Conservation (phyloP, 116 monocot species). For the Posidonia oceanica region DNA sequence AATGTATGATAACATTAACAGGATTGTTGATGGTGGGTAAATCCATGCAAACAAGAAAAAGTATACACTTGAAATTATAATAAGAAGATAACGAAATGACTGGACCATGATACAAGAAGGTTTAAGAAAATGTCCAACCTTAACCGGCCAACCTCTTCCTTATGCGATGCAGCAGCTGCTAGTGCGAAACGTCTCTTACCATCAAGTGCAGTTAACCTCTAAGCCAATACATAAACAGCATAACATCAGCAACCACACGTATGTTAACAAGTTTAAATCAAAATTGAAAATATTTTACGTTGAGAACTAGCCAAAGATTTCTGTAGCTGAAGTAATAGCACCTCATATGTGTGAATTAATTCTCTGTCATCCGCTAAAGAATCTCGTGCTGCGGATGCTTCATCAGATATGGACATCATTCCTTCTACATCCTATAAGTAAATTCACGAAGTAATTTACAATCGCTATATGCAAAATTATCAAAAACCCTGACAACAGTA, state of each 20-base stretch:
- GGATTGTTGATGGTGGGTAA: too few relatives aligned
- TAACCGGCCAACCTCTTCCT: conserved; percentile 92
- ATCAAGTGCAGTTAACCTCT: conserved; percentile 94
- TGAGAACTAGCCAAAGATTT: neutral
- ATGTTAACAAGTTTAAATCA: neutral
- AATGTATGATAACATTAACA: neutral
- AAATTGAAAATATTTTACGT: neutral
- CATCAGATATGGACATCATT: conserved; percentile 99
- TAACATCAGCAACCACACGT: neutral
- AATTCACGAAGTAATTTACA: neutral
- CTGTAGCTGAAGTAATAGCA: conserved; percentile 10
- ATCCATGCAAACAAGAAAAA: too few relatives aligned
- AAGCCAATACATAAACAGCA: conserved; percentile 6
- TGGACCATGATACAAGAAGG: too few relatives aligned
- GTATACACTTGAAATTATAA: too few relatives aligned
- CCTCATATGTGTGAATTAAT: conserved; percentile 94
- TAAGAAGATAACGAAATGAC: too few relatives aligned
- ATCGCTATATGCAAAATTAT: neutral
- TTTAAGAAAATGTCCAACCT: conserved; percentile 32
- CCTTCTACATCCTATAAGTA: conserved; percentile 79
- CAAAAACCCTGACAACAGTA: neutral
- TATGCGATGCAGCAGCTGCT: conserved; percentile 86
- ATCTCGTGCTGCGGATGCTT: conserved; percentile 94
- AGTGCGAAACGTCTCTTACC: conserved; percentile 93
- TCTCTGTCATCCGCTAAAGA: conserved; percentile 83